Conservation (phyloP, 306 rosid genomes). For the Gynostemma pentaphyllum region DNA sequence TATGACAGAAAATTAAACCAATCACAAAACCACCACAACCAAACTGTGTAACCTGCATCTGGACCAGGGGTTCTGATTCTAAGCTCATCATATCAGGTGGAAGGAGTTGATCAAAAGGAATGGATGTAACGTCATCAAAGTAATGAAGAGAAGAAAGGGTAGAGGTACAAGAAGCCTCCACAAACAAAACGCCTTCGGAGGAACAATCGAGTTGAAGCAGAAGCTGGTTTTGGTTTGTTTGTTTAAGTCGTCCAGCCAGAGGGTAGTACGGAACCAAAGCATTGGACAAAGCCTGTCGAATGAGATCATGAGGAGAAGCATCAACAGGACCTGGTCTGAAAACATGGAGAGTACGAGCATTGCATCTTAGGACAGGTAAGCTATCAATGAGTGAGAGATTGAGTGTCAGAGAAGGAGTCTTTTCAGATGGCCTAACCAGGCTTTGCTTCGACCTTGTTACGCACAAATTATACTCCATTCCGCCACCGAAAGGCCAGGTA, state of each 20-base stretch:
- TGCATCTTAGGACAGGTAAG: slow-evolving; percentile 41
- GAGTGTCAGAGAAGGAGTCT: slow-evolving; percentile 34
- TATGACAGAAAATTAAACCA: slow-evolving; percentile 65
- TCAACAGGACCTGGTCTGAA: slow-evolving; percentile 31
- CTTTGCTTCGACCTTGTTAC: slow-evolving; percentile 31
- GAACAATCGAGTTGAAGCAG: slow-evolving; percentile 41
- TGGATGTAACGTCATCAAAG: slow-evolving; percentile 32
- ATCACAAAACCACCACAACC: slow-evolving; percentile 63
- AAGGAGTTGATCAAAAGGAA: slow-evolving; percentile 36
- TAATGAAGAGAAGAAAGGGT: slow-evolving; percentile 34
- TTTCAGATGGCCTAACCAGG: slow-evolving; percentile 33
- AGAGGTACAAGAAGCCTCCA: slow-evolving; percentile 43
- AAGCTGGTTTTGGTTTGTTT: slow-evolving; percentile 6
- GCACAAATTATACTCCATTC: slow-evolving; percentile 22
- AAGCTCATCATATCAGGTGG: slow-evolving; percentile 24
- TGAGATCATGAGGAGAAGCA: slow-evolving; percentile 18
- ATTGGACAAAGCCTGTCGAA: slow-evolving; percentile 48
- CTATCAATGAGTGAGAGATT: slow-evolving; percentile 44
- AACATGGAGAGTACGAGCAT: slow-evolving; percentile 66
- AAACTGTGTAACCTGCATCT: slow-evolving; percentile 67
- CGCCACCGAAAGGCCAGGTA: no score
- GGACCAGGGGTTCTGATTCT: slow-evolving; percentile 34
- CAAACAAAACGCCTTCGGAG: slow-evolving; percentile 46
- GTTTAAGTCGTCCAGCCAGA: slow-evolving; percentile 46
- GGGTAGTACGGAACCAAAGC: slow-evolving; percentile 75